phyloP scores from a whole-genome alignment of 1,284 basidiomycete species.

The Leccinum pseudoinsigne region DNA sequence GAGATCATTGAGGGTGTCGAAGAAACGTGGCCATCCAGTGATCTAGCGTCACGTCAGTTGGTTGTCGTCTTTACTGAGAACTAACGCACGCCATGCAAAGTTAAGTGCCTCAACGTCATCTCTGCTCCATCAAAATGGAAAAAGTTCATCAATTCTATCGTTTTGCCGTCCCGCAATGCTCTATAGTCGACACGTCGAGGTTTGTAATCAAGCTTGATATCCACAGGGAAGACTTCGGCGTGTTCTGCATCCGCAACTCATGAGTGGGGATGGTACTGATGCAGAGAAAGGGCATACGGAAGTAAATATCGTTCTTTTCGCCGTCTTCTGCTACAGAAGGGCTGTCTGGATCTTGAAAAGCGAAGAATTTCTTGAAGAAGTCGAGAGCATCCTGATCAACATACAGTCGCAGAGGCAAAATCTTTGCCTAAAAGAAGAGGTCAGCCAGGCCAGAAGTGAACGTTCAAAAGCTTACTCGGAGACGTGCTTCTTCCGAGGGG shows the following conservation, averaged over 20 bases:
- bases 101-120: slow-evolving; percentile 95
- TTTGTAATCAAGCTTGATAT: slow-evolving; percentile 97
- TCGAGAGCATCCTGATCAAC: slow-evolving; percentile 99
- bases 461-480: slow-evolving; percentile 59
- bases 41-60: slow-evolving; percentile 52
- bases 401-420: slow-evolving; percentile 88
- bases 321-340: slow-evolving; percentile 38
- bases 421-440: slow-evolving; percentile 62
- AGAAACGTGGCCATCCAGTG: slow-evolving; percentile 86
- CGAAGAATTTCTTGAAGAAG: slow-evolving; percentile 96
- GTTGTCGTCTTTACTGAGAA: slow-evolving; percentile 1
- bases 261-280: slow-evolving; percentile 3
- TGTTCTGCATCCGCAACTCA: slow-evolving; percentile 53
- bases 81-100: slow-evolving; percentile 79
- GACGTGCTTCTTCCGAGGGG: slow-evolving; percentile 74
- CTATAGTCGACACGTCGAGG: slow-evolving; percentile 95
- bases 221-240: slow-evolving; percentile 88
- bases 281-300: slow-evolving; percentile 52
- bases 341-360: slow-evolving; percentile 71
- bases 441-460: slow-evolving; percentile 1
- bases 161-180: slow-evolving; percentile 88
- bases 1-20: slow-evolving; percentile 90
- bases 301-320: slow-evolving; percentile 58
- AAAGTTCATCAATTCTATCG: slow-evolving; percentile 99
- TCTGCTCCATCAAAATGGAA: slow-evolving; percentile 99